A percentile compares a stretch with the other conserved stretches of the same genome.
These are phyloP conservation scores for Bryum argenteum DNA, from an alignment of 225 moss, liverwort and hornwort species.

Conservation along the genomic window DNA sequence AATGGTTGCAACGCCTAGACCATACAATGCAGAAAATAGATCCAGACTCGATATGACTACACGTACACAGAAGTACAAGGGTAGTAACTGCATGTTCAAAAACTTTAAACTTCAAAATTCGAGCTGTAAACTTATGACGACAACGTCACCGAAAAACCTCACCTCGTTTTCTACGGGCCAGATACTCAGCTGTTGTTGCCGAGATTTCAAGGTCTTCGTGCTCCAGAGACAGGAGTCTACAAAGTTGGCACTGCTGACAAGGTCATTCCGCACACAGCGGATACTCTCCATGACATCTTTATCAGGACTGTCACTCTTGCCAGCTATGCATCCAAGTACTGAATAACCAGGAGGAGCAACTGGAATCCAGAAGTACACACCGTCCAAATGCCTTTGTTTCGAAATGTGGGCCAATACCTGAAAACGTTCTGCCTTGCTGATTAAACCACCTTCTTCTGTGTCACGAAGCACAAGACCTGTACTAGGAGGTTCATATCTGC, in stretches of 20 bases:
- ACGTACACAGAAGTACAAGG: not conserved
- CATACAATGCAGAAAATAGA: not conserved
- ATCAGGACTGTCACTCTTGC: slow-evolving; percentile 58
- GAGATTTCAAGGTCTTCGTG: slow-evolving; percentile 49
- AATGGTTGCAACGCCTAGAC: not conserved
- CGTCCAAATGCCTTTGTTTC: slow-evolving; percentile 59
- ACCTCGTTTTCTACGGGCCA: slow-evolving; percentile 98
- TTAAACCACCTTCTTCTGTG: slow-evolving; percentile 64
- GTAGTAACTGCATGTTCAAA: not conserved
- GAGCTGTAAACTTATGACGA: not conserved
- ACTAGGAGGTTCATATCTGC: slow-evolving; percentile 89
- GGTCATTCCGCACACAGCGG: slow-evolving; percentile 85
- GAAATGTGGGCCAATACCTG: slow-evolving; percentile 66
- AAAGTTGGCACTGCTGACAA: slow-evolving; percentile 79
- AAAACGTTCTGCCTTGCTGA: slow-evolving; percentile 70
- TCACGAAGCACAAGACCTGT: slow-evolving; percentile 84
- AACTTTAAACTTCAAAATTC: not conserved
- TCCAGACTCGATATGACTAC: not conserved
- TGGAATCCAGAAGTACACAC: slow-evolving; percentile 85
- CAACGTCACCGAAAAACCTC: not conserved
- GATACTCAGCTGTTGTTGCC: slow-evolving; percentile 71
- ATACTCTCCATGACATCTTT: slow-evolving; percentile 55
- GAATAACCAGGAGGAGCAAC: slow-evolving; percentile 84
- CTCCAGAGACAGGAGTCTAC: slow-evolving; percentile 69
- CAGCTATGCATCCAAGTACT: slow-evolving; percentile 81